Evolutionary conservation across 2,329 filamentous ascomycete species (phyloP), one percentile per base, ranked within the genome.

Genomic region (Xylariaceae sp.): DNA sequence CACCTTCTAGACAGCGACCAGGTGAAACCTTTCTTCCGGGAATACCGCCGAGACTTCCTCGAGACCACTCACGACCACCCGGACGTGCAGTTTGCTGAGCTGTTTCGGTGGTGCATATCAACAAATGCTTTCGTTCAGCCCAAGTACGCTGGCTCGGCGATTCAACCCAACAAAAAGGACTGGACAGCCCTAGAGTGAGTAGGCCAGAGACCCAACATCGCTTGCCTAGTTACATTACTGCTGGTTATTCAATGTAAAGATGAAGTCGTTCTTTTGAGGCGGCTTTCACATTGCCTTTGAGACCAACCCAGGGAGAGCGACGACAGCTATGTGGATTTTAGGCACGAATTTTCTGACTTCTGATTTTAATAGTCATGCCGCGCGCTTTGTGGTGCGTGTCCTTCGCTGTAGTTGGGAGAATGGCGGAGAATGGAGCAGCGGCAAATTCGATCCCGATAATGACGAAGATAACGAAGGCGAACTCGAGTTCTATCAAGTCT

Each of bases 21-120:
- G 30, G 51, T 69, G 15, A 48, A 53, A 27, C 67, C 67, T 6
- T 69, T 64, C 59, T 68, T 67, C 36, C 50, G 55, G 3, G 67
- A 69, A 50, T 69, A 66, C 41, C 59, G 59, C 11, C 60, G 50
- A 10, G 62, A 66, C 47, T 68, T 65, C 57, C 64, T 69, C 16
- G 63, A 64, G 55, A 33, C 18, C 6, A n/a, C 50, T 15, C 43
- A 44, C 4, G 58, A 53, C 13, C 10, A 60, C 30, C 55, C 57
- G 26, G 50, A 60, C 36, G 59, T 67, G 26, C 55, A 58, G 27
- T 64, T 56, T 42, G 35, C 50, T 10, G 59, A 61, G 20, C 53
- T 69, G 15, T 56, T 57, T 23, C 10, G 43, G 5, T 59, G 55
- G 53, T 61, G 62, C 30, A 37, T 32, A 4, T 50, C 52, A 0